Base-by-base conservation (phyloP, 768 basidiomycete genomes). In the Wakefieldia striispora region DNA sequence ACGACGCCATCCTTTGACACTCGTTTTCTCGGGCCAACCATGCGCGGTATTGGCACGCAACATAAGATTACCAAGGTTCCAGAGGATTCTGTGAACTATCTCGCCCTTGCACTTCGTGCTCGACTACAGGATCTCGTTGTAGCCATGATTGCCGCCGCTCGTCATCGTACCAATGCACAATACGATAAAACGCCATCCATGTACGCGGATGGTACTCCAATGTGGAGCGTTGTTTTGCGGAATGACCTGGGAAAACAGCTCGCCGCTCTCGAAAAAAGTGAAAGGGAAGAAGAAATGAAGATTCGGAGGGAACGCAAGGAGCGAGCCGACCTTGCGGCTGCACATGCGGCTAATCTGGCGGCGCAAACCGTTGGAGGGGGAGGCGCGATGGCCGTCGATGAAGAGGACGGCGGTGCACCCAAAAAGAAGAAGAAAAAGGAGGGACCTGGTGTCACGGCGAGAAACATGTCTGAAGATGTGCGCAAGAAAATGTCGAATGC, bases 401-500 rank as follows among this genome's bases (percentile, higher is more conserved):
- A 74, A 9, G 82, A 78, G 16, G 81, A 79, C 5, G 79, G 74
- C 2, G 77, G 74, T 31, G 79, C 77, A 43, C 84, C 85, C 70
- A 90, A 87, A 72, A 90, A 89, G 67, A 78, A 78, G 70, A 80
- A 86, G 68, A 91, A 90, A 66, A 84, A 86, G 63, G 89, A 91
- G 27, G 87, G 87, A 0, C 88, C 90, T 0, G 87, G 89, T 11
- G 86, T 91, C 11, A 88, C 88, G 0, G 89, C 91, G 47, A 74
- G 87, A 49, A 93, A 92, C 62, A 91, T 95, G 88, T 86, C 84
- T 6, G 92, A 93, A 67, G 92, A 94, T 58, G 87, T 91, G 59
- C 75, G 85, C 57, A 95, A 95, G 76, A 92, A 91, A 65, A 84
- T 94, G 84, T 88, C 86, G 29, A 92, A 95, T 65, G 87, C 87